Base-by-base conservation (phyloP, 2,329 filamentous ascomycete genomes). In the Neophaeococcomyces aloes region DNA sequence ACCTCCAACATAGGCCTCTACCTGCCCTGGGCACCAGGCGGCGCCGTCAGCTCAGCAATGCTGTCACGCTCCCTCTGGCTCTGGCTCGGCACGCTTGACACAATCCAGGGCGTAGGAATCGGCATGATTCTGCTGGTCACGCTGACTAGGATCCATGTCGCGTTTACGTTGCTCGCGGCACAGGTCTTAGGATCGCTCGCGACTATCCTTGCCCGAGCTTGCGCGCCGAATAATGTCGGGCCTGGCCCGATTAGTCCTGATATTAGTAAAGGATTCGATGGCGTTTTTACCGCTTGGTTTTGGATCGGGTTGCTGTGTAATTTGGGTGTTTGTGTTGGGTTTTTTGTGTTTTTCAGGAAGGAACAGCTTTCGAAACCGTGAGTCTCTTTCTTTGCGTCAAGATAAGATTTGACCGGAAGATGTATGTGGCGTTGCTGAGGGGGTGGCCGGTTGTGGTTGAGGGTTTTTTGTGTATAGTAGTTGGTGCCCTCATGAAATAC, bases 51-150 rank as follows among this genome's bases (percentile, higher is more conserved):
- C 25, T 50, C 48, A 2, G 75, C 78, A 0, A 57, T 81, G 1
- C 60, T 76, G 7, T 74, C 74, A 2, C 67, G 78, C 32, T 63
- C 66, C 44, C 60, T 81, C 3, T 82, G 79, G 78, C 66, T 82
- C 8, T 83, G 78, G 78, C 70, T 83, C 0, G 79, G 79, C 31
- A 69, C 81, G 3, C 65, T 82, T 7, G 79, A 83, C 52, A 69
- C 75, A 7, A 62, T 82, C 5, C 79, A 83, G 57, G 76, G 77
- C 30, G 72, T 81, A 2, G 79, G 79, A 2, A 73, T 82, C 43
- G 79, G 79, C 42, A 82, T 81, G 77, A 75, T 82, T 40, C 64
- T 83, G 3, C 61, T 82, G 32, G 76, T 79, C 56, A 81, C 78
- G 0, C 60, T 80, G 51, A 81, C 78, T 1, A 65, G 79, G 15